A percentile compares a stretch with the other conserved stretches of the same genome.
These are phyloP conservation scores for Alternaria hordeiaustralica DNA, from an alignment of 2,329 filamentous ascomycete genomes.

Conservation along the genomic window DNA sequence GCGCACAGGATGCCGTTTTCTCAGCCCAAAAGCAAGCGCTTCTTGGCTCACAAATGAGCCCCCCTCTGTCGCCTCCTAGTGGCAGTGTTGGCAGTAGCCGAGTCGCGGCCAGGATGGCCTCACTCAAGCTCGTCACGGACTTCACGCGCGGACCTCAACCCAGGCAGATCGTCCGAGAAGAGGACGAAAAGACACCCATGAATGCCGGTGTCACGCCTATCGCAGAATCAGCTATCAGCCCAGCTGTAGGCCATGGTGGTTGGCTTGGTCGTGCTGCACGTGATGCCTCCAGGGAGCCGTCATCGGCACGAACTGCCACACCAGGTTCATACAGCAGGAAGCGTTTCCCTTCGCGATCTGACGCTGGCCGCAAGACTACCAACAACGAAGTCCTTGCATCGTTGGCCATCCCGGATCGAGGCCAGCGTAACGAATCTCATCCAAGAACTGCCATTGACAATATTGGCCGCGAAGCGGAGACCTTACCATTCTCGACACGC, in stretches of 20 bases:
- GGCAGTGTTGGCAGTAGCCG: slow-evolving; percentile 56
- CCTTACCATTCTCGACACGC: slow-evolving; percentile 44
- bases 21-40: slow-evolving; percentile 60
- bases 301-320: slow-evolving; percentile 59
- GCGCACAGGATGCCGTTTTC: slow-evolving; percentile 68
- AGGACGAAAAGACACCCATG: slow-evolving; percentile 73
- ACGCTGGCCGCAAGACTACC: slow-evolving; percentile 38
- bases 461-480: slow-evolving; percentile 50
- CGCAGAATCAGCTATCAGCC: slow-evolving; percentile 70
- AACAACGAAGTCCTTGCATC: slow-evolving; percentile 44
- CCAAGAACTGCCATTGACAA: slow-evolving; percentile 49
- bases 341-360: slow-evolving; percentile 62
- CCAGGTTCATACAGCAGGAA: slow-evolving; percentile 72
- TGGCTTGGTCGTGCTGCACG: slow-evolving; percentile 49
- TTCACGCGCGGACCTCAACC: slow-evolving; percentile 64
- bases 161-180: slow-evolving; percentile 71
- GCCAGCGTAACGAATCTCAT: slow-evolving; percentile 37
- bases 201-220: slow-evolving; percentile 87
- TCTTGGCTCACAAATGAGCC: slow-evolving; percentile 66
- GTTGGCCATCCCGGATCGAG: slow-evolving; percentile 45
- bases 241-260: slow-evolving; percentile 58
- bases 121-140: slow-evolving; percentile 88
- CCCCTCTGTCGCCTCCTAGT: slow-evolving; percentile 74
- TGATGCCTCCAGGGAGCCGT: slow-evolving; percentile 50
- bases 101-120: slow-evolving; percentile 76